phyloP scores from a whole-genome alignment of 441 rosid genomes.

The Adansonia gregorii region DNA sequence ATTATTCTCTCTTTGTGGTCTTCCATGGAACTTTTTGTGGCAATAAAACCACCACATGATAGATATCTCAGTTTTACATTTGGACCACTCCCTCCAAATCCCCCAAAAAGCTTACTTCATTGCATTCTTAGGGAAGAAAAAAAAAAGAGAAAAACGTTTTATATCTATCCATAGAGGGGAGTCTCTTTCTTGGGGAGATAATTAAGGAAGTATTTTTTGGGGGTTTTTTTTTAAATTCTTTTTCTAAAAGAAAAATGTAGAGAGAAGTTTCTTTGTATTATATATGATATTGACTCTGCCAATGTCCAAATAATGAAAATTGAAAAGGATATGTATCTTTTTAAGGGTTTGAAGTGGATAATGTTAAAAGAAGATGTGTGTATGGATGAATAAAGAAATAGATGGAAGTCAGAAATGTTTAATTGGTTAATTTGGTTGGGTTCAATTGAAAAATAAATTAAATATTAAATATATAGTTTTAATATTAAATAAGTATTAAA shows the following conservation, averaged over 20 bases:
- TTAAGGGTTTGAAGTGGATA: too few relatives aligned
- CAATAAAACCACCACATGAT: slow-evolving; percentile 37
- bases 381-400: too few relatives aligned
- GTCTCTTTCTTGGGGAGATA: not conserved
- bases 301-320: not conserved
- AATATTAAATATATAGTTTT: too few relatives aligned
- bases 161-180: not conserved
- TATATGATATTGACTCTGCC: not conserved
- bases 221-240: not conserved
- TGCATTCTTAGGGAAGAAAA: slow-evolving; percentile 2
- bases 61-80: slow-evolving; percentile 13
- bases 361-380: too few relatives aligned
- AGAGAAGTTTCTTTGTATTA: not conserved
- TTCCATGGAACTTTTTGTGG: slow-evolving; percentile 38
- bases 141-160: not conserved
- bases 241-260: not conserved
- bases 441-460: too few relatives aligned
- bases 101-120: not conserved
- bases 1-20: slow-evolving; percentile 6
- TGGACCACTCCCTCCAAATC: slow-evolving; percentile 22
- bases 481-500: too few relatives aligned
- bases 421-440: too few relatives aligned
- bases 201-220: not conserved
- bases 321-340: not conserved
- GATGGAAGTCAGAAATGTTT: too few relatives aligned